Evolutionary conservation across 2,329 filamentous ascomycete genomes (phyloP).

Genomic region (Ophiostoma quercus): DNA sequence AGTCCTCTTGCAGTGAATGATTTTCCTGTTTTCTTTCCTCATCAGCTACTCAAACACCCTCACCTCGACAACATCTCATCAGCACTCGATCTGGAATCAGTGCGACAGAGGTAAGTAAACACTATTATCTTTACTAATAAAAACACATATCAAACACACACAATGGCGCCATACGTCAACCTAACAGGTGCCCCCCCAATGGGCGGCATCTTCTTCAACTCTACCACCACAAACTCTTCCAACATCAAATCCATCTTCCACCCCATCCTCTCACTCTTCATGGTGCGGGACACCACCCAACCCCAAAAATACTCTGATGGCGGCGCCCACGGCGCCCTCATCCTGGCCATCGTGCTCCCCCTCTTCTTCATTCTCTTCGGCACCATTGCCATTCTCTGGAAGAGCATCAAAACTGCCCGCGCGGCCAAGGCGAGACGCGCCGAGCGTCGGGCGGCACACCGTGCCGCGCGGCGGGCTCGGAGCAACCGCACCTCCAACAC

Average conservation of each 20-base stretch:
- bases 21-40: not conserved
- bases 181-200: not conserved
- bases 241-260: not conserved
- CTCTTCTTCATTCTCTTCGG: not conserved
- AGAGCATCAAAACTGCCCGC: not conserved
- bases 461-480: not conserved
- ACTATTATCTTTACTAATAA: not conserved
- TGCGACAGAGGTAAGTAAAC: not conserved
- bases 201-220: conserved; percentile 10
- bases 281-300: not conserved
- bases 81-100: not conserved
- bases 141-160: not conserved
- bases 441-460: not conserved
- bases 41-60: not conserved
- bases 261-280: not conserved
- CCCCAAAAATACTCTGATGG: not conserved
- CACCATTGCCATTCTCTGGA: not conserved
- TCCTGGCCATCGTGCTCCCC: not conserved
- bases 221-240: not conserved
- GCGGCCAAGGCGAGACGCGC: not conserved
- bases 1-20: not conserved
- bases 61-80: not conserved
- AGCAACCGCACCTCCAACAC: not conserved
- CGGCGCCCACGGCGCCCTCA: not conserved
- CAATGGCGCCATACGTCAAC: not conserved